These are phyloP conservation scores for Chenopodium suecicum DNA, from an alignment of 148 eudicot species.

Conservation along the genomic window DNA sequence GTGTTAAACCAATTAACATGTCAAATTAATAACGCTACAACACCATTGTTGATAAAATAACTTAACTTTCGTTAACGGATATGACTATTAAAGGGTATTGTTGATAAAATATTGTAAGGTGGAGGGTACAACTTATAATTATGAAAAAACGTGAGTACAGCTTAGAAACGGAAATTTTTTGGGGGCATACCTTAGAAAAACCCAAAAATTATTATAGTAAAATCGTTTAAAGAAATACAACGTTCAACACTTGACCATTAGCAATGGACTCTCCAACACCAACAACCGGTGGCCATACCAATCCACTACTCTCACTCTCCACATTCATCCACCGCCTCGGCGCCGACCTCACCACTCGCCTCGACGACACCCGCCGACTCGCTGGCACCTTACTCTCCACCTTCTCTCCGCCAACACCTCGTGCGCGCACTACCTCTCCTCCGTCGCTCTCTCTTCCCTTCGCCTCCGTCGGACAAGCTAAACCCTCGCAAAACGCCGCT, in stretches of 20 bases:
- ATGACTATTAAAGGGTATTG: too few species aligned
- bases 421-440: conserved; percentile 1
- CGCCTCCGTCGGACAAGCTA: conserved; percentile 52
- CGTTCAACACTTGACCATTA: neutral
- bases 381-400: conserved; percentile 47
- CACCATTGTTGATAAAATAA: too few species aligned
- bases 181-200: too few species aligned
- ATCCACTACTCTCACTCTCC: conserved; percentile 45
- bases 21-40: too few species aligned
- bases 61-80: too few species aligned
- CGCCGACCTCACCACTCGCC: conserved; percentile 43
- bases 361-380: conserved; percentile 47
- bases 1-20: too few species aligned
- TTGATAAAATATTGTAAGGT: too few species aligned
- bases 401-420: conserved; percentile 28
- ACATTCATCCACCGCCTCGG: conserved; percentile 54
- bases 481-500: conserved; percentile 34
- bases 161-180: too few species aligned
- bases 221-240: too few species aligned
- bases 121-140: too few species aligned
- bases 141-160: too few species aligned
- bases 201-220: too few species aligned
- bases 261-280: conserved; percentile 43
- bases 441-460: conserved; percentile 37
- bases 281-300: conserved; percentile 33